Conservation (phyloP, 176 grass and related monocot species). For the Oryza glaberrima region DNA sequence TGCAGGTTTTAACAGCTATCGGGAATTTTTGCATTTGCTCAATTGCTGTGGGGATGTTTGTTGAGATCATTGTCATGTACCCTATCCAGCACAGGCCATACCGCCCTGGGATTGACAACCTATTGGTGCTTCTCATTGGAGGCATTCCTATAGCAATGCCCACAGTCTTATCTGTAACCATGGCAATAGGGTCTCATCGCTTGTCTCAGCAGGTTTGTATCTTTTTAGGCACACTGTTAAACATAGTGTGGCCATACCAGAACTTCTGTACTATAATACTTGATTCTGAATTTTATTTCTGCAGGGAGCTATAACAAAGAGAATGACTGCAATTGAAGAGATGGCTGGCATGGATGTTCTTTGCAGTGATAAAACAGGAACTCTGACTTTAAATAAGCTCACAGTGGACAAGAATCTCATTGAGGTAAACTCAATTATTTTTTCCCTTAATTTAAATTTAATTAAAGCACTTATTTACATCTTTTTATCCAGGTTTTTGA, state of each 20-base stretch:
- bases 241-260: background rate
- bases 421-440: background rate
- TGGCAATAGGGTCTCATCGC: background rate
- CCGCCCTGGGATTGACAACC: background rate
- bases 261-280: background rate
- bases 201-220: slow-evolving; percentile 1
- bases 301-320: background rate
- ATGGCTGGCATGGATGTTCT: slow-evolving; percentile 49
- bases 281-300: background rate
- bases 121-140: slow-evolving; percentile 1
- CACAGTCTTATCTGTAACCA: background rate
- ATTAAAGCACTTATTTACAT: background rate
- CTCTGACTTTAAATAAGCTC: slow-evolving; percentile 38
- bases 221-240: background rate
- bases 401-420: slow-evolving; percentile 38
- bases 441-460: background rate
- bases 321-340: slow-evolving; percentile 19
- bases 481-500: slow-evolving; percentile 18
- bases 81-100: background rate
- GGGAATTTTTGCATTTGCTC: background rate
- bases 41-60: slow-evolving; percentile 5
- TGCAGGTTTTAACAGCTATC: background rate
- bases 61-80: background rate
- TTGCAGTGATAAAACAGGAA: slow-evolving; percentile 42
- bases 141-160: slow-evolving; percentile 8